A percentile compares a stretch with the other conserved stretches of the same genome.
phyloP scores from a whole-genome alignment of 805 yeast genomes.

The Starmerella asiatica region DNA sequence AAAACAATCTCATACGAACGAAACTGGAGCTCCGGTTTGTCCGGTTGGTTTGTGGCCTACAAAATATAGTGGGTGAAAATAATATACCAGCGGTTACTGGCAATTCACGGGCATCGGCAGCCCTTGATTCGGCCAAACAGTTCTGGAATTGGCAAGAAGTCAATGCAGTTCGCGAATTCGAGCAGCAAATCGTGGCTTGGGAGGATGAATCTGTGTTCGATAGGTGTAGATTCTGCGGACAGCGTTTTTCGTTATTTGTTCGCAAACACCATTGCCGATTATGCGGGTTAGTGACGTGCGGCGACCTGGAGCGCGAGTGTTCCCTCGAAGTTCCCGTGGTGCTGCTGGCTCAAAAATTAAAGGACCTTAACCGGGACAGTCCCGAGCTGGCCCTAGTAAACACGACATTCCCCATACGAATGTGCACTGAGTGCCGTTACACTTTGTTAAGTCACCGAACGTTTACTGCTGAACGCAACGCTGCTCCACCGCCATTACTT shows the following conservation, averaged over 20 bases:
- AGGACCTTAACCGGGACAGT: constrained; percentile 1
- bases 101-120: background rate
- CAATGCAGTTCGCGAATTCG: constrained; percentile 30
- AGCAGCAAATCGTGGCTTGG: constrained; percentile 50
- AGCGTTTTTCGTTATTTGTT: constrained; percentile 40
- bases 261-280: constrained; percentile 86
- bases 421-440: constrained; percentile 60
- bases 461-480: constrained; percentile 30
- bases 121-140: constrained; percentile 18
- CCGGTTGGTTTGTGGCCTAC: constrained; percentile 21
- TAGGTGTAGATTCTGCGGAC: constrained; percentile 52
- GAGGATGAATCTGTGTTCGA: constrained; percentile 36
- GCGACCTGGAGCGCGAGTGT: constrained; percentile 46
- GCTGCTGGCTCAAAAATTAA: constrained; percentile 24
- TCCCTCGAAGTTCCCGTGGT: constrained; percentile 55
- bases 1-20: constrained; percentile 39
- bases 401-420: constrained; percentile 31
- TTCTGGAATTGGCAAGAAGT: constrained; percentile 23
- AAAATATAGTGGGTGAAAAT: constrained; percentile 9
- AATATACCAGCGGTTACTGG: too few relatives aligned
- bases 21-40: constrained; percentile 47
- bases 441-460: constrained; percentile 44
- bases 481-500: constrained; percentile 28
- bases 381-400: constrained; percentile 6
- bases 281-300: constrained; percentile 78